Base-by-base conservation (phyloP, 495 filamentous ascomycete species). In the Trichoderma orchidacearum region DNA sequence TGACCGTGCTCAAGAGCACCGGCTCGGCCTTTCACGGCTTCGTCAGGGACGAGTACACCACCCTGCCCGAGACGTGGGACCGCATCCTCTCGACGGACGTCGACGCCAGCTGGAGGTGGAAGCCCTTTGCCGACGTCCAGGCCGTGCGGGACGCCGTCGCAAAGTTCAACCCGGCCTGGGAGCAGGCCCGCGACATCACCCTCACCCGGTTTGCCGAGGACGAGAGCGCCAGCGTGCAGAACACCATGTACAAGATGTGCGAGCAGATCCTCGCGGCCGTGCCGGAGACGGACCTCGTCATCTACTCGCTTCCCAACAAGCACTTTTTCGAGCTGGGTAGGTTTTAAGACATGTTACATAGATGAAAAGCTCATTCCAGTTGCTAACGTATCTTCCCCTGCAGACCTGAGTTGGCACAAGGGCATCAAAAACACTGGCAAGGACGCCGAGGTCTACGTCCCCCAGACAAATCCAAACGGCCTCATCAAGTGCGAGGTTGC, bases 171-270 rank as follows among this genome's bases (percentile, higher is more conserved):
- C 64, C 71, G 34, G 87, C 89, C 11, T 96, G 84, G 81, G 73
- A 84, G 54, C 72, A 75, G 50, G 90, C 89, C 23, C 79, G 90
- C 57, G 71, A 75, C 35, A 92, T 95, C 70, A 94, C 92, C 21
- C 75, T 96, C 63, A 87, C 87, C 78, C 89, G 83, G 0, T 98
- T 98, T 65, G 91, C 93, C n/a, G 81, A 82, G 63, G 92, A 97
- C 61, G 78, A 87, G 68, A 93, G 87, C 62, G 86, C 93, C 50
- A 92, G 87, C 64, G 93, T 98, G 17, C 93, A 98, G 78, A 84
- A 85, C 60, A 96, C 91, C 57, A 96, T 98, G 93, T 97, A 95
- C 72, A 92, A 95, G 78, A 98, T 98, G 93, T 81, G 80, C 57
- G 84, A 92, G 68, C 78, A 86, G 73, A 96, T 98, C 61, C 75